Evolutionary conservation across 768 basidiomycete species (phyloP).

Genomic region (Epithele typhae): DNA sequence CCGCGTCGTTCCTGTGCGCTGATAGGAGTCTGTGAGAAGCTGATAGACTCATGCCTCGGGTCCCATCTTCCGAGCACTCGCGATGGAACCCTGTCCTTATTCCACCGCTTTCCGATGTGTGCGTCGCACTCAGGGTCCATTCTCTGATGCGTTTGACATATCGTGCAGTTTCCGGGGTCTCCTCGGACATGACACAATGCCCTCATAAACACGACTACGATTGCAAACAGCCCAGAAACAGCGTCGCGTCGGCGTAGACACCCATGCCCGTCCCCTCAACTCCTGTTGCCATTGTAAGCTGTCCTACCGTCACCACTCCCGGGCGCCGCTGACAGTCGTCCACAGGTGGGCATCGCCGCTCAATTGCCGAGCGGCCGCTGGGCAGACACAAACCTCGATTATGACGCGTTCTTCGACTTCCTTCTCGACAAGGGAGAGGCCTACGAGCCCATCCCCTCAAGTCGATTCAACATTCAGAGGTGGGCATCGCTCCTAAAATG

Average conservation of each 20-base stretch:
- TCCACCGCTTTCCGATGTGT: no score
- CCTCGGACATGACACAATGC: no score
- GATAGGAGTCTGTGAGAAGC: no score
- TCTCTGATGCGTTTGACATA: no score
- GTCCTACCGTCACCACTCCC: neutral
- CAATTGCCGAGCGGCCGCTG: conserved; percentile 34
- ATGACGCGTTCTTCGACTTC: conserved; percentile 34
- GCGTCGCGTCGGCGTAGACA: neutral
- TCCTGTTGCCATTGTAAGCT: neutral
- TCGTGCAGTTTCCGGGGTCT: no score
- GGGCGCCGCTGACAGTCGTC: neutral
- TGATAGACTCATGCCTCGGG: no score
- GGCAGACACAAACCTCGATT: conserved; percentile 26
- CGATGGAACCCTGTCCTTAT: no score
- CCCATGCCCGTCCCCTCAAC: neutral
- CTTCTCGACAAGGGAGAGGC: conserved; percentile 29
- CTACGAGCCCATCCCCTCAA: conserved; percentile 26
- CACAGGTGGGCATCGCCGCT: conserved; percentile 35
- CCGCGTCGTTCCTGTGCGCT: no score
- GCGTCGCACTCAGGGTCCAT: no score
- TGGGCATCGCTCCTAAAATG: conserved; percentile 12
- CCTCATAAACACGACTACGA: no score
- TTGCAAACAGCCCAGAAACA: no score
- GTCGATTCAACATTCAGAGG: conserved; percentile 32
- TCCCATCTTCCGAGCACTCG: no score